Evolutionary conservation across 139 green algal species (phyloP), one percentile per base, ranked within the genome.

Genomic region (Chlorella vulgaris): DNA sequence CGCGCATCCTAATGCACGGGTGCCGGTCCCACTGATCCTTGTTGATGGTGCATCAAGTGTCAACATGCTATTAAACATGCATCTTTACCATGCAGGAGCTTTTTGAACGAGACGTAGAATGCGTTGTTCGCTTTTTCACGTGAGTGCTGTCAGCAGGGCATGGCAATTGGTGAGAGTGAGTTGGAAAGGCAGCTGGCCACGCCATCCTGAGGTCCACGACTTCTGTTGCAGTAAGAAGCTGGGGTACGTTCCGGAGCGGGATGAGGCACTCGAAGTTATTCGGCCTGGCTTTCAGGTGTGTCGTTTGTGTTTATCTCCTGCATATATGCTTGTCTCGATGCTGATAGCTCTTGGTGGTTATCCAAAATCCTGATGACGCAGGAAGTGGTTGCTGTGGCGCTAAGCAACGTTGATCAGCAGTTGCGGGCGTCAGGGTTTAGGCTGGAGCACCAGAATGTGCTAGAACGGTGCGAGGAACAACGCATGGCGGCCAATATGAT

Each of bases 71-170:
- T 40, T 70, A 43, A 22, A 33, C 26, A 43, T 70, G 39, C 38
- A 0, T 55, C 19, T n/a, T 74, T 67, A 21, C 7, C 33, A 36
- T 36, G 0, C 42, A 92, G 74, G 94, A 97, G 86, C 87, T 98
- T 19, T 99, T 98, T 90, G 88, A 96, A 2, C 85, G 96, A n/a
- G 97, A 99, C 71, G 90, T 97, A 47, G 90, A 97, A 63, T 97
- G 95, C 89, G 91, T 99, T 36, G 63, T 94, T 4, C 91, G 84
- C 31, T 96, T 93, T 73, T 93, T 94, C 86, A 84, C 36, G 69
- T 58, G 6, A 31, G 40, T 71, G 15, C 19, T 47, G 5, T 71
- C n/a, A n/a, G n/a, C n/a, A n/a, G n/a, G n/a, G n/a, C n/a, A n/a
- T n/a, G 47, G 10, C 38, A 36, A 19, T 21, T 42, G 28, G 10